Evolutionary conservation across 192 early-diverging fungal genomes (phyloP).

Genomic region (Phlyctochytrium arcticum): DNA sequence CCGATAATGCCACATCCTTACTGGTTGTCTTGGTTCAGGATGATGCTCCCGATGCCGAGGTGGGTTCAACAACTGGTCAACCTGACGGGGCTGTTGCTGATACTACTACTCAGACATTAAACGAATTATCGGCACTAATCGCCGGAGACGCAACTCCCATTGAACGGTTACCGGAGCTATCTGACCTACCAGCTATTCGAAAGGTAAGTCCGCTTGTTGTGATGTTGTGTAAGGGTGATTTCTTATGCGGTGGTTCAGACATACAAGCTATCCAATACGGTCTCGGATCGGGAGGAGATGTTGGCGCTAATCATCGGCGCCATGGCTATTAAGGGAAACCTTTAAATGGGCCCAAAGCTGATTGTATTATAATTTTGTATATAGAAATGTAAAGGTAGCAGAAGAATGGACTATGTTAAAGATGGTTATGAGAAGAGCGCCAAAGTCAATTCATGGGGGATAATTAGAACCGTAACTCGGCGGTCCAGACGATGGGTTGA

Average conservation of each 20-base stretch:
- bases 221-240: background rate
- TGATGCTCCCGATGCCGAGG: conserved; percentile 7
- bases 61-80: background rate
- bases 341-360: too few relatives aligned
- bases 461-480: too few relatives aligned
- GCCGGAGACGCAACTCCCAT: background rate
- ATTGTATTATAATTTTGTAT: too few relatives aligned
- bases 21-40: conserved; percentile 17
- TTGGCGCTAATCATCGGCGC: conserved; percentile 23
- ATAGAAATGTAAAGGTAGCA: too few relatives aligned
- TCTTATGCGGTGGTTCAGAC: background rate
- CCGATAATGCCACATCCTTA: conserved; percentile 18
- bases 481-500: conserved; percentile 75
- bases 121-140: background rate
- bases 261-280: conserved; percentile 7
- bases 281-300: background rate
- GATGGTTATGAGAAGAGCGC: too few relatives aligned
- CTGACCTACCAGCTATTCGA: conserved; percentile 2
- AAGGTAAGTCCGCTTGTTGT: conserved; percentile 24
- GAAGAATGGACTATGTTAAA: too few relatives aligned
- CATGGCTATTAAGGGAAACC: conserved; percentile 32
- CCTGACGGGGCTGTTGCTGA: background rate
- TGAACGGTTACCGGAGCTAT: background rate
- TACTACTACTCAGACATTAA: background rate
- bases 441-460: too few relatives aligned